phyloP scores from a whole-genome alignment of 2,329 filamentous ascomycete genomes.

The Fusarium sp. region DNA sequence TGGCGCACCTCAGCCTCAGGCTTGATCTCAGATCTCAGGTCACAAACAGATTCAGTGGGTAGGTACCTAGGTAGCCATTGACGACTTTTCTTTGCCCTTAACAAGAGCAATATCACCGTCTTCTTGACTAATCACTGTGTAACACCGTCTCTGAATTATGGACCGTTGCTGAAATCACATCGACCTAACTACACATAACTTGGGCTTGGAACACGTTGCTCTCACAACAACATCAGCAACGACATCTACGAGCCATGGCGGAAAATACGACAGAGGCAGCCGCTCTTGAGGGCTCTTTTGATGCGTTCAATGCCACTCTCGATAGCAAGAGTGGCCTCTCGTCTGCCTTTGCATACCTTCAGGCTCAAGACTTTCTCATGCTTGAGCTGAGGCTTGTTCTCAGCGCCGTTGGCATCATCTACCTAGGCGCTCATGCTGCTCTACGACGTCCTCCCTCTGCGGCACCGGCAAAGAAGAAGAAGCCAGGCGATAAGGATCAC shows the following conservation, averaged over 20 bases:
- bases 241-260: conserved; percentile 33
- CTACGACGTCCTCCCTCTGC: conserved; percentile 86
- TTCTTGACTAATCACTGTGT: not conserved
- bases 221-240: conserved; percentile 5
- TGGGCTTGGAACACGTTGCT: conserved; percentile 41
- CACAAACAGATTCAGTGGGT: not conserved
- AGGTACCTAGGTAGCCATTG: conserved; percentile 2
- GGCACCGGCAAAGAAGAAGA: conserved; percentile 63
- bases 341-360: conserved; percentile 47
- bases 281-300: conserved; percentile 37
- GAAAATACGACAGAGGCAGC: conserved; percentile 39
- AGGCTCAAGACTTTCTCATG: conserved; percentile 55
- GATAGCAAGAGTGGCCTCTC: conserved; percentile 38
- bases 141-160: not conserved
- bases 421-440: conserved; percentile 84
- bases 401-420: conserved; percentile 84
- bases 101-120: not conserved
- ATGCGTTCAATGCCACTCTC: conserved; percentile 48
- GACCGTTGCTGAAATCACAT: conserved; percentile 3
- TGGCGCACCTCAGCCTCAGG: conserved; percentile 14
- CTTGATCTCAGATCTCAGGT: conserved; percentile 1
- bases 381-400: conserved; percentile 63
- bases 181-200: not conserved
- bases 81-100: not conserved
- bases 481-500: conserved; percentile 55